Conservation (phyloP, 2,329 filamentous ascomycete species). For the Fusarium palustre region DNA sequence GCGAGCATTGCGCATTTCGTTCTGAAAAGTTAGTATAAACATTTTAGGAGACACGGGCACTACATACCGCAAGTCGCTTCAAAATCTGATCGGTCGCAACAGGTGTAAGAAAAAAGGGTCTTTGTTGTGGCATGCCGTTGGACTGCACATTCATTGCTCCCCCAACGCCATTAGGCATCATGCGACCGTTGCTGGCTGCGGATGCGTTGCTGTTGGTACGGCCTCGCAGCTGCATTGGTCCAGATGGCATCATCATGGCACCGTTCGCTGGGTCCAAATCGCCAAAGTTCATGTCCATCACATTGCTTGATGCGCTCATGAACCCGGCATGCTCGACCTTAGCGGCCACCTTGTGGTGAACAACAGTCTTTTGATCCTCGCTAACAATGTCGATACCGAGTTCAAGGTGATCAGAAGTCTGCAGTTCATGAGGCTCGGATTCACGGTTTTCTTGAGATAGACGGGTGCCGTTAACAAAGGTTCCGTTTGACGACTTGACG, state of each 20-base stretch:
- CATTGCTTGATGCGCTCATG: slow-evolving; percentile 77
- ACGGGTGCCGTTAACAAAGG: slow-evolving; percentile 93
- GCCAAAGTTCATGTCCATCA: slow-evolving; percentile 90
- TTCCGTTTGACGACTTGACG: slow-evolving; percentile 98
- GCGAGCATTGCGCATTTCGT: slow-evolving; percentile 89
- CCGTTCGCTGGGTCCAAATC: slow-evolving; percentile 87
- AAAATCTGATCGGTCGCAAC: slow-evolving; percentile 95
- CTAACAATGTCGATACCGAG: slow-evolving; percentile 98
- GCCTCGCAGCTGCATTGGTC: slow-evolving; percentile 76
- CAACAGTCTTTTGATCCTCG: slow-evolving; percentile 97
- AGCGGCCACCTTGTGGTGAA: slow-evolving; percentile 97
- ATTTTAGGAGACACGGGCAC: not conserved
- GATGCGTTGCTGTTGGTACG: slow-evolving; percentile 76
- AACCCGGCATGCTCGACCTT: slow-evolving; percentile 96
- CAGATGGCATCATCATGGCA: slow-evolving; percentile 76
- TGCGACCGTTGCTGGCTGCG: slow-evolving; percentile 70
- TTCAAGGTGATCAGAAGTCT: slow-evolving; percentile 91
- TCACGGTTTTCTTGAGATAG: slow-evolving; percentile 95
- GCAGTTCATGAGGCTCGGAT: slow-evolving; percentile 93
- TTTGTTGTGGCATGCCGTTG: slow-evolving; percentile 75
- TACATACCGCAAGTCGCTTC: slow-evolving; percentile 64
- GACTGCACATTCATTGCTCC: slow-evolving; percentile 59
- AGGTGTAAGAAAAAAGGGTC: slow-evolving; percentile 87
- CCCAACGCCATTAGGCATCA: slow-evolving; percentile 61
- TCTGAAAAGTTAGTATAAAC: slow-evolving; percentile 61